Evolutionary conservation across 2,329 filamentous ascomycete genomes (phyloP), one percentile per base, ranked within the genome.

Genomic region (Cladosporium oxysporum): DNA sequence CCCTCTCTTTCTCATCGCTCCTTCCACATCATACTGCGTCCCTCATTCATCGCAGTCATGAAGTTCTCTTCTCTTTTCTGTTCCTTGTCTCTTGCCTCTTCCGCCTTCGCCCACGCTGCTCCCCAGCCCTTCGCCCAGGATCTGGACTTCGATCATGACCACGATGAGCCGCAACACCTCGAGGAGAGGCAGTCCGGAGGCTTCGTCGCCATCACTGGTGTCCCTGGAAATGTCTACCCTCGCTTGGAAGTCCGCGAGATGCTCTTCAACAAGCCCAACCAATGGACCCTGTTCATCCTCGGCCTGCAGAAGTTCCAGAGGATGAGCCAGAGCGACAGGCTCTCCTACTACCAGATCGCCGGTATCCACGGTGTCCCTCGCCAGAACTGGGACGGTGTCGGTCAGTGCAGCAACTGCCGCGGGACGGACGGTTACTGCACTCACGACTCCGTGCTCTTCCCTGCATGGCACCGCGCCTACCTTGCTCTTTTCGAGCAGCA

Each of bases 381-480:
- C n/a, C 37, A 66, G 50, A 66, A 69, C 64, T 77, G 71, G 68
- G 71, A 76, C 65, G 70, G 70, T 59, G 74, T 76, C 8, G 66
- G 64, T 6, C 67, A 73, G 60, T 73, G 73, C 68, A 69, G 69
- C 57, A 66, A 55, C 26, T 75, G 73, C 62, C 55, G 65, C n/a
- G 71, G 69, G 53, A 67, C 71, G 41, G 69, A 73, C 53, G 75
- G 75, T n/a, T 77, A 76, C 68, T 76, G 75, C 70, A 71, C 73
- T n/a, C 75, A 77, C 71, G 68, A 72, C 49, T 75, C 73, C 4
- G 65, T 75, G n/a, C 72, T 75, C 26, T 77, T 77, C 69, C 75
- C 75, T 23, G 62, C 69, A 2, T 77, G 74, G 74, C 75, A 77
- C 66, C 74, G 75, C 50, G 65, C 69, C 55, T 76, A 75, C 66